A percentile compares a stretch with the other conserved stretches of the same genome.
Conservation (phyloP, 2,329 filamentous ascomycete genomes). For the Phaeomoniella chlamydospora region DNA sequence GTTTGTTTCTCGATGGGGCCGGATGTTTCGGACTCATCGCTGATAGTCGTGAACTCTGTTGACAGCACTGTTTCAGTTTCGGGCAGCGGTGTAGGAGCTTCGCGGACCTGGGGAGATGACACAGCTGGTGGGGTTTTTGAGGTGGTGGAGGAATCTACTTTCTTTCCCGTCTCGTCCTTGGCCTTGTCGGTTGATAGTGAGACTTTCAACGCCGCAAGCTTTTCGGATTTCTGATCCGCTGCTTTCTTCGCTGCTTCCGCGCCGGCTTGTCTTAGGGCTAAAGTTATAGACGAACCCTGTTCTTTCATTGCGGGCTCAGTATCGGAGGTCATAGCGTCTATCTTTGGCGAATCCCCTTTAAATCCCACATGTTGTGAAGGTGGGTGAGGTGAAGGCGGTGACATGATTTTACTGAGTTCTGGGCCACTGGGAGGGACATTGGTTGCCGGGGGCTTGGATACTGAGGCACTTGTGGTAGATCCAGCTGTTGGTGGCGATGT, state of each 20-base stretch:
- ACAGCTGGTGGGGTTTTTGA: no score
- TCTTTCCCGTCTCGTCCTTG: constrained; percentile 4
- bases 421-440: no score
- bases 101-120: background rate
- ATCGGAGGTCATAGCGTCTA: constrained; percentile 2
- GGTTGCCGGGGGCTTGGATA: no score
- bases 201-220: background rate
- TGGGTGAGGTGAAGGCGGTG: background rate
- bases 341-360: constrained; percentile 6
- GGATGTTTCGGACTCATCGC: background rate
- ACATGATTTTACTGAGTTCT: no score
- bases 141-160: background rate
- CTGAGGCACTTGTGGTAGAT: constrained; percentile 6
- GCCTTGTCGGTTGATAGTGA: constrained; percentile 1
- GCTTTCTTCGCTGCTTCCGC: constrained; percentile 18
- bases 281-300: constrained; percentile 20
- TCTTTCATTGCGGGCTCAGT: constrained; percentile 10
- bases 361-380: background rate
- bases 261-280: constrained; percentile 28
- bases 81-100: background rate
- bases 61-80: background rate
- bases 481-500: background rate
- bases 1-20: background rate
- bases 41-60: background rate
- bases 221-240: constrained; percentile 10